A percentile compares a stretch with the other conserved stretches of the same genome.
phyloP scores from a whole-genome alignment of 148 eudicot species.

The Rhododendron griersonianum region DNA sequence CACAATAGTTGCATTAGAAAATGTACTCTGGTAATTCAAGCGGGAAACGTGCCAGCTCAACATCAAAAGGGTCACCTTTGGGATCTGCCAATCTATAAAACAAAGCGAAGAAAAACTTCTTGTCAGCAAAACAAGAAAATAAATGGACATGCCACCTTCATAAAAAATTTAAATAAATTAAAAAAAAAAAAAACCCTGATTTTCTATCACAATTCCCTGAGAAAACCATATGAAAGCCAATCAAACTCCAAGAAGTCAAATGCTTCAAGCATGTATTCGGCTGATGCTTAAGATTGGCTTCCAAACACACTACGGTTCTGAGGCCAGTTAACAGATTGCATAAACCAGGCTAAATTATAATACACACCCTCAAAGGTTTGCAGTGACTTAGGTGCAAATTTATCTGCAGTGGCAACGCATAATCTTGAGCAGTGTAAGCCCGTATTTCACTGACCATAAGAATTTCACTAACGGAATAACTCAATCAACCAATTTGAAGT shows the following conservation, averaged over 20 bases:
- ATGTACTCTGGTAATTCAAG: conserved; percentile 68
- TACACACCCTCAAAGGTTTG: neutral
- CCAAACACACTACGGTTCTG: neutral
- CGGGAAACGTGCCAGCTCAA: conserved; percentile 55
- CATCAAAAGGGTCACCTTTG: conserved; percentile 49
- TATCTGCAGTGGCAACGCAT: neutral
- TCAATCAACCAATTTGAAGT: neutral
- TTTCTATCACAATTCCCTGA: neutral
- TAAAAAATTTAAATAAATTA: neutral
- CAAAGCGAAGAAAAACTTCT: neutral
- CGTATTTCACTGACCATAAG: neutral
- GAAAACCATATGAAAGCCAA: neutral
- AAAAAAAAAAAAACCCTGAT: neutral
- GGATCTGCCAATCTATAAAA: conserved; percentile 48
- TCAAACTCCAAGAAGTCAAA: neutral
- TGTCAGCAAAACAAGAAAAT: neutral
- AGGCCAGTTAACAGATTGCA: neutral
- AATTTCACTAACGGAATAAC: neutral
- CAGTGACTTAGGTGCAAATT: neutral
- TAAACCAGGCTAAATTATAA: neutral
- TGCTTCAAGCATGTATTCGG: neutral
- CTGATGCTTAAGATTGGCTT: neutral
- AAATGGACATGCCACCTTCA: neutral
- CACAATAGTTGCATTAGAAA: conserved; percentile 36
- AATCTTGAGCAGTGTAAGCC: neutral